Conservation (phyloP, 1,284 basidiomycete species). For the Trichosporon ovoides region DNA sequence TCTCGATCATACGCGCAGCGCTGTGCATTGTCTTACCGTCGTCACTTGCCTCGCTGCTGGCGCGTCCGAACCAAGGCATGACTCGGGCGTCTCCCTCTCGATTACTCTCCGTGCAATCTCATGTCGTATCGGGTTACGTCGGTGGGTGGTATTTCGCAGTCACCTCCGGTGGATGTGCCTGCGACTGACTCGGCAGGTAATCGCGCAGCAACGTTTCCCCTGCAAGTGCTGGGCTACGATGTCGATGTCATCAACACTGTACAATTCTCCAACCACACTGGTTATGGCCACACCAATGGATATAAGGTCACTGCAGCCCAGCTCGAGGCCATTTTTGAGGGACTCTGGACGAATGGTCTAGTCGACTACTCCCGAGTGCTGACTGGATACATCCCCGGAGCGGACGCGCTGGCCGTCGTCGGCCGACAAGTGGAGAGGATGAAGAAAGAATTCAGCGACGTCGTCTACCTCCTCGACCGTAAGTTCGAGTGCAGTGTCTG, state of each 20-base stretch:
- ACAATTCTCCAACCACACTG: constrained; percentile 82
- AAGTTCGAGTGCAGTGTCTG: constrained; percentile 38
- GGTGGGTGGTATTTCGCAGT: constrained; percentile 55
- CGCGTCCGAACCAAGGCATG: not conserved
- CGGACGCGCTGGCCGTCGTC: constrained; percentile 68
- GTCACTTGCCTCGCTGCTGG: not conserved
- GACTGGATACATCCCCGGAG: constrained; percentile 86
- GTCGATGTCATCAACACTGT: constrained; percentile 97
- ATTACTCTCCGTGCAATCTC: constrained; percentile 70
- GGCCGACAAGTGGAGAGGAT: constrained; percentile 56
- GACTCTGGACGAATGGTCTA: constrained; percentile 64
- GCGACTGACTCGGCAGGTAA: constrained; percentile 50
- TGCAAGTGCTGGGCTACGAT: constrained; percentile 91
- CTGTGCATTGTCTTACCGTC: too few relatives aligned
- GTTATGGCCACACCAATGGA: constrained; percentile 70
- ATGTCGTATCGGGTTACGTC: constrained; percentile 94
- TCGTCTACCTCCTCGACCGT: constrained; percentile 89
- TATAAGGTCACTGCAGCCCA: constrained; percentile 66
- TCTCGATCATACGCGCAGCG: too few relatives aligned
- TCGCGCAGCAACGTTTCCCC: constrained; percentile 82
- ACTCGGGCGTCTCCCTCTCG: constrained; percentile 29
- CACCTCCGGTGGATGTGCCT: not conserved
- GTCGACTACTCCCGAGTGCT: constrained; percentile 62
- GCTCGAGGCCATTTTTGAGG: constrained; percentile 61
- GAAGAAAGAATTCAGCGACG: constrained; percentile 50